Evolutionary conservation across 1,139 yeast species (phyloP).

Genomic region (Yamadazyma taylorii): DNA sequence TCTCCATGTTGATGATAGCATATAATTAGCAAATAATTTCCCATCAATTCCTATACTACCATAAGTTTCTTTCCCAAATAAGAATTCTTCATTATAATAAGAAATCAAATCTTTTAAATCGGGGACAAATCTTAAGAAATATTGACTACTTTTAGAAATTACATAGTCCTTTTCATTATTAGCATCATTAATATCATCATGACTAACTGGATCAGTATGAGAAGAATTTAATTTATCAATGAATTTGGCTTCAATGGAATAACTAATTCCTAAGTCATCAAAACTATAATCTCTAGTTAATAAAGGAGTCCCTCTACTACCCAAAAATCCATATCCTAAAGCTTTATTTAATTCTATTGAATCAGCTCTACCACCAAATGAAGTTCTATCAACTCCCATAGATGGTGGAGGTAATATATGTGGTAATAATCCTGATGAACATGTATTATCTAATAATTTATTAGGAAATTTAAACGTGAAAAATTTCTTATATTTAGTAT

Average conservation of each 20-base stretch:
- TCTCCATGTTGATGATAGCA: conserved; percentile 35
- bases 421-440: conserved; percentile 51
- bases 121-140: conserved; percentile 43
- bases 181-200: conserved; percentile 41
- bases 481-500: conserved; percentile 55
- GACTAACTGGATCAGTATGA: conserved; percentile 29
- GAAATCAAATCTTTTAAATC: conserved; percentile 32
- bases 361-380: conserved; percentile 38
- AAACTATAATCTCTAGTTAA: conserved; percentile 43
- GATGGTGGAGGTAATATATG: conserved; percentile 68
- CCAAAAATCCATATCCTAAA: conserved; percentile 45
- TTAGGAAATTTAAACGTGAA: conserved; percentile 66
- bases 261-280: conserved; percentile 43
- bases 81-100: conserved; percentile 27
- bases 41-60: conserved; percentile 38
- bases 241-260: conserved; percentile 45
- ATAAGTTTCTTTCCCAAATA: conserved; percentile 28
- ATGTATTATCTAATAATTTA: conserved; percentile 54
- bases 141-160: conserved; percentile 38
- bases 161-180: conserved; percentile 34
- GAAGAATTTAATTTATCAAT: conserved; percentile 37
- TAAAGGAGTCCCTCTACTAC: conserved; percentile 43
- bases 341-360: conserved; percentile 40
- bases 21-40: conserved; percentile 28
- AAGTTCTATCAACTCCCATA: conserved; percentile 54